Evolutionary conservation across 2,329 filamentous ascomycete species (phyloP).

Genomic region (Penicillium olsonii): DNA sequence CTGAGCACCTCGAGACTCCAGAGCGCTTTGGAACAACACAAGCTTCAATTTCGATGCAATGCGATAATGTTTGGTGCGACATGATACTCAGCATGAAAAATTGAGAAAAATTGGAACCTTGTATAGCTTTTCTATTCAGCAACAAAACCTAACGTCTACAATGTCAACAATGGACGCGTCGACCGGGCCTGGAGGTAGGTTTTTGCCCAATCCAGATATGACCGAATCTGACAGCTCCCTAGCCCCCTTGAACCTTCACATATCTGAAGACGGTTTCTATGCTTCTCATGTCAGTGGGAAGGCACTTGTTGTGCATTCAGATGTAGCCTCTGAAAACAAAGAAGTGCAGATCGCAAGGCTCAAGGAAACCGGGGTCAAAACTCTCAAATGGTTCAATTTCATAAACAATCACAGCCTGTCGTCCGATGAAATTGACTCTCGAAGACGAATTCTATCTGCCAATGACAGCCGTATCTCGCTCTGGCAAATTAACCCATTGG

Average conservation of each 20-base stretch:
- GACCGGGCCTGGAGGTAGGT: slow-evolving; percentile 27
- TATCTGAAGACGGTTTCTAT: slow-evolving; percentile 35
- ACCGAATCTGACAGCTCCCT: slow-evolving; percentile 1
- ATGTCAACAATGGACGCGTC: slow-evolving; percentile 31
- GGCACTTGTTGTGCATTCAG: slow-evolving; percentile 36
- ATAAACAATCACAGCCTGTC: not conserved
- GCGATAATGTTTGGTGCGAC: not conserved
- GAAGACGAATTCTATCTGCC: slow-evolving; percentile 35
- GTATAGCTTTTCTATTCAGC: too few species aligned
- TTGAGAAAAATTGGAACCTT: too few species aligned
- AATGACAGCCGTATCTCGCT: slow-evolving; percentile 38
- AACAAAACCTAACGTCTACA: not conserved
- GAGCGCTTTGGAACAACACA: not conserved
- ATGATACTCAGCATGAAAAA: not conserved
- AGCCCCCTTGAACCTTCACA: slow-evolving; percentile 20
- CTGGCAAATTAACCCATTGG: slow-evolving; percentile 40
- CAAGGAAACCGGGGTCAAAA: slow-evolving; percentile 34
- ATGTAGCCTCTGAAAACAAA: slow-evolving; percentile 31
- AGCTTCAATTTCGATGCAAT: not conserved
- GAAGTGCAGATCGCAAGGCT: slow-evolving; percentile 34
- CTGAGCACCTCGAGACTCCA: too few species aligned
- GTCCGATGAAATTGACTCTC: slow-evolving; percentile 17
- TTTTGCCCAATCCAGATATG: not conserved
- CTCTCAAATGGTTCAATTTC: slow-evolving; percentile 30
- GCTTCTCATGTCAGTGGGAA: slow-evolving; percentile 33